Evolutionary conservation across 169 alveolate genomes (phyloP).

Genomic region (Besnoitia besnoiti): DNA sequence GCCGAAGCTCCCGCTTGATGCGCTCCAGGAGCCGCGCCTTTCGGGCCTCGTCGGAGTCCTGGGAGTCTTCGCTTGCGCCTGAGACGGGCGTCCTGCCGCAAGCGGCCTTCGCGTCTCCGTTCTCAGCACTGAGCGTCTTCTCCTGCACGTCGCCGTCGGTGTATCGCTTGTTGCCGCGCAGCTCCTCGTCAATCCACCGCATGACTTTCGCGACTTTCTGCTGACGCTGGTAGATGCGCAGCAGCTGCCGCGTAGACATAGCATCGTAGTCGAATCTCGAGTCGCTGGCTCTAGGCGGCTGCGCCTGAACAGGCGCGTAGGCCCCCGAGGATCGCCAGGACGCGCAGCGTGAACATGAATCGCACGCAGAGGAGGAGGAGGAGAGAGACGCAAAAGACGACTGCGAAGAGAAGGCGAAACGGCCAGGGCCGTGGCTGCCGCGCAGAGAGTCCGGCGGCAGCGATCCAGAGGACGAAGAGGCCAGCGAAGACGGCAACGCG

Average conservation of each 20-base stretch:
- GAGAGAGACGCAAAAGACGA: too few relatives aligned
- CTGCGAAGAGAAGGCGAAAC: too few relatives aligned
- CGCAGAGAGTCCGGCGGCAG: too few relatives aligned
- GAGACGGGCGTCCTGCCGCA: not conserved
- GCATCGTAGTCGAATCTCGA: not conserved
- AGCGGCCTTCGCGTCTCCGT: not conserved
- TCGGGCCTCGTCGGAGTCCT: not conserved
- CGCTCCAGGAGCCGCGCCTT: not conserved
- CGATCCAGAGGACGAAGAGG: too few relatives aligned
- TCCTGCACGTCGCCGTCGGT: too few relatives aligned
- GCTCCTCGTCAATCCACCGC: conserved; percentile 14
- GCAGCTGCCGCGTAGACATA: not conserved
- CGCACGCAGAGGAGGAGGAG: too few relatives aligned
- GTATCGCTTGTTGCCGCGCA: not conserved
- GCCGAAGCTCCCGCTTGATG: not conserved
- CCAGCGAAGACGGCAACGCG: too few relatives aligned
- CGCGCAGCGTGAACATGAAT: too few relatives aligned
- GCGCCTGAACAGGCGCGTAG: not conserved
- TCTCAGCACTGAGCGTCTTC: not conserved
- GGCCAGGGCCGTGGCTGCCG: too few relatives aligned
- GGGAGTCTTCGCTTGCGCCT: not conserved
- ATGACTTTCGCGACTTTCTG: not conserved
- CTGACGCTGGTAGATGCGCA: conserved; percentile 1
- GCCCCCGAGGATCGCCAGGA: too few relatives aligned
- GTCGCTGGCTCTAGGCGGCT: not conserved